A percentile compares a stretch with the other conserved stretches of the same genome.
These are phyloP conservation scores for Durotheca rogersii DNA, from an alignment of 495 filamentous ascomycete species.

Conservation along the genomic window DNA sequence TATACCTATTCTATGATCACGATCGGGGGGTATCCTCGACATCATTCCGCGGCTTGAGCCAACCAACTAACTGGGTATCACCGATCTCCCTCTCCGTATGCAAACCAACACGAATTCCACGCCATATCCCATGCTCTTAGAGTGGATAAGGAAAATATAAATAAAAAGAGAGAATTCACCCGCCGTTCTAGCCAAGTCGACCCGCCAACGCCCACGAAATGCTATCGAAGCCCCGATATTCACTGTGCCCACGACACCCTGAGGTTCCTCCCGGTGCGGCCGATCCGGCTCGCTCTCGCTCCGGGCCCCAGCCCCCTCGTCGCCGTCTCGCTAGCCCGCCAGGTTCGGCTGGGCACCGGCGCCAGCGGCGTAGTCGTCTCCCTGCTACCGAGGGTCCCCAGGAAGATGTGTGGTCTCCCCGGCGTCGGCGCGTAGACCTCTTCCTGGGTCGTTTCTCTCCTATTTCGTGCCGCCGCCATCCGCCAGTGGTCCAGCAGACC, in stretches of 20 bases:
- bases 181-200: not conserved
- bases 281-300: conserved; percentile 23
- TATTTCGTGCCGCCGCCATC: conserved; percentile 11
- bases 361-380: conserved; percentile 36
- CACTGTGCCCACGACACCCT: conserved; percentile 37
- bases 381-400: conserved; percentile 20
- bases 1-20: not conserved
- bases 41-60: not conserved
- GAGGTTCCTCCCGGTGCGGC: conserved; percentile 29
- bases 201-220: conserved; percentile 9
- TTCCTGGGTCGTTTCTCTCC: conserved; percentile 7
- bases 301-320: conserved; percentile 25
- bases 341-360: conserved; percentile 26
- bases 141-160: too few species aligned
- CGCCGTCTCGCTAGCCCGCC: conserved; percentile 30
- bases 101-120: too few species aligned
- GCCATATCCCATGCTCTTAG: conserved; percentile 22
- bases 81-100: too few species aligned
- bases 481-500: conserved; percentile 29
- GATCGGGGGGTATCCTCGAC: too few species aligned
- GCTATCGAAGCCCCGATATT: not conserved
- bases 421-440: conserved; percentile 32
- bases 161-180: too few species aligned
- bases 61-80: conserved; percentile 16
- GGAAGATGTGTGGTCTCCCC: conserved; percentile 31